phyloP scores from a whole-genome alignment of 768 basidiomycete species.

The Cystobasidium onofrii region DNA sequence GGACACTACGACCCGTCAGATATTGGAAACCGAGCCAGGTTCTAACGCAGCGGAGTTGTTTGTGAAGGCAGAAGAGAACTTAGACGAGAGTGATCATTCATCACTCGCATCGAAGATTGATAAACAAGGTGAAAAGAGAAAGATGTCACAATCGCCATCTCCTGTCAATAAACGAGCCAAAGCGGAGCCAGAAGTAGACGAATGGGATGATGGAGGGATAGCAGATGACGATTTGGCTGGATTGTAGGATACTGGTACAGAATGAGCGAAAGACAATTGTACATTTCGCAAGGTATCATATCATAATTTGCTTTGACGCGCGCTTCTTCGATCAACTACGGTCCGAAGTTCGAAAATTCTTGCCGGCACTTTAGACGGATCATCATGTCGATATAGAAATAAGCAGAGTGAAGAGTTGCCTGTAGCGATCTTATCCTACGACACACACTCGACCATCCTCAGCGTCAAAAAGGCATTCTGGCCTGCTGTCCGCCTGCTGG shows the following conservation, averaged over 20 bases:
- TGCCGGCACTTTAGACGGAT: no score
- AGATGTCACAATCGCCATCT: not conserved
- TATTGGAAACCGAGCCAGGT: no score
- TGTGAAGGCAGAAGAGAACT: not conserved
- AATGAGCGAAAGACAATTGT: no score
- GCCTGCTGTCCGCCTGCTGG: not conserved
- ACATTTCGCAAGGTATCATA: no score
- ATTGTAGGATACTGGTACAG: not conserved
- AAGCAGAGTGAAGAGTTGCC: no score
- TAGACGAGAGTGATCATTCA: not conserved
- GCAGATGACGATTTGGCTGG: conserved; percentile 10
- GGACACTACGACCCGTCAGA: not conserved
- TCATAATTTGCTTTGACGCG: no score
- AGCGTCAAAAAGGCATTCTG: no score
- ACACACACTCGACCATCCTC: no score
- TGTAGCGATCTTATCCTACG: no score
- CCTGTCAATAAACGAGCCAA: conserved; percentile 8
- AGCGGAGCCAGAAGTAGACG: conserved; percentile 1
- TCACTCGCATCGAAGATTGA: not conserved
- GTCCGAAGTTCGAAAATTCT: no score
- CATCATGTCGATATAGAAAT: no score
- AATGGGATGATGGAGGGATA: conserved; percentile 22
- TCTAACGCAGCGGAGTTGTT: not conserved
- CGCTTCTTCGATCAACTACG: no score
- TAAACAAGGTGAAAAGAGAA: not conserved